Evolutionary conservation across 768 basidiomycete genomes (phyloP).

Genomic region (Mycena rebaudengoi): DNA sequence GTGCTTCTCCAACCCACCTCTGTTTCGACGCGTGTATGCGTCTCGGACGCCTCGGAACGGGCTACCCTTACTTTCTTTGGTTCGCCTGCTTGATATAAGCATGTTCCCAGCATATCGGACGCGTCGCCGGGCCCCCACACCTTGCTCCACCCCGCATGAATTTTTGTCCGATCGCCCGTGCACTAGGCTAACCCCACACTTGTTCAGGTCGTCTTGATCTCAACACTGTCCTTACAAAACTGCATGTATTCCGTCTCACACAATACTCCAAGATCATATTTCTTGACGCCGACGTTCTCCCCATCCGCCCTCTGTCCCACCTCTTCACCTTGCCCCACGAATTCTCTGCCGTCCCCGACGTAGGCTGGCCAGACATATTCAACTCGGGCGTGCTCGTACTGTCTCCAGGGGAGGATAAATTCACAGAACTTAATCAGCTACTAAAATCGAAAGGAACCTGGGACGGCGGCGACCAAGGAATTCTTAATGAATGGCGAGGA

Average conservation of each 20-base stretch:
- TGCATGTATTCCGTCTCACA: constrained; percentile 93
- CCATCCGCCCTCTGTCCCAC: constrained; percentile 88
- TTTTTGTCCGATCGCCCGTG: background rate
- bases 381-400: constrained; percentile 96
- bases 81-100: background rate
- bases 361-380: constrained; percentile 99
- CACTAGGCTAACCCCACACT: constrained; percentile 20
- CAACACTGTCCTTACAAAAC: constrained; percentile 91
- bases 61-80: too few species aligned
- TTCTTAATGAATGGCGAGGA: constrained; percentile 95
- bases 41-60: background rate
- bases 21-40: constrained; percentile 30
- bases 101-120: constrained; percentile 25
- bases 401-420: constrained; percentile 84
- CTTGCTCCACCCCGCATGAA: constrained; percentile 19
- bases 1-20: constrained; percentile 1
- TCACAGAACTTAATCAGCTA: constrained; percentile 73
- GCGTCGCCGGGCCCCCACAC: constrained; percentile 17
- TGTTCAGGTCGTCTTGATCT: constrained; percentile 91
- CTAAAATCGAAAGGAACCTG: constrained; percentile 85
- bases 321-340: constrained; percentile 86
- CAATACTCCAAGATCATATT: constrained; percentile 89
- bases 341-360: constrained; percentile 95
- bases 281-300: constrained; percentile 92
- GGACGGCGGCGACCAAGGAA: constrained; percentile 99